Percentiles rank a stretch among this genome's conserved stretches.
Evolutionary conservation across 331 rosid genomes (phyloP).

Genomic region (Malus hybrid): DNA sequence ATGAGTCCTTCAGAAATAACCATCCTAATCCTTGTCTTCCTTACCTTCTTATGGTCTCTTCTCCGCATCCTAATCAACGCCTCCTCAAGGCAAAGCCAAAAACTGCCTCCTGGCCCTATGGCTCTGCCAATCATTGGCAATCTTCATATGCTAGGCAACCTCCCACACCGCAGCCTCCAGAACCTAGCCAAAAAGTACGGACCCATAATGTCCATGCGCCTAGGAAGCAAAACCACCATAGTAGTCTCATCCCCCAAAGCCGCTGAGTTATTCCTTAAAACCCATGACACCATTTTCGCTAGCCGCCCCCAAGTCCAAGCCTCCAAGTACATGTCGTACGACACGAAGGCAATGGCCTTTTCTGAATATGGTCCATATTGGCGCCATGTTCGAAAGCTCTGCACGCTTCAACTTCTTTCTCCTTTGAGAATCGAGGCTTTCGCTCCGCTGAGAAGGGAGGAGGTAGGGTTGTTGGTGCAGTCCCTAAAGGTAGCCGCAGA

Average conservation of each 20-base stretch:
- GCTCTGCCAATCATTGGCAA: slow-evolving; percentile 22
- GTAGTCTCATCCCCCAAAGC: slow-evolving; percentile 8
- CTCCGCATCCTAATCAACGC: background rate
- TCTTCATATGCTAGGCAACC: slow-evolving; percentile 22
- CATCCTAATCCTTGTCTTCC: background rate
- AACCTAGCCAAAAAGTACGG: slow-evolving; percentile 32
- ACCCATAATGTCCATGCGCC: slow-evolving; percentile 30
- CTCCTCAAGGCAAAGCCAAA: background rate
- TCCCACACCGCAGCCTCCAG: slow-evolving; percentile 18
- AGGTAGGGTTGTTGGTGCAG: background rate
- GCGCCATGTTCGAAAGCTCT: slow-evolving; percentile 1
- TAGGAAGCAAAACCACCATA: slow-evolving; percentile 20
- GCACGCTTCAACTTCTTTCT: background rate
- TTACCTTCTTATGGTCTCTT: background rate
- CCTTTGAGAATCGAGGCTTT: slow-evolving; percentile 14
- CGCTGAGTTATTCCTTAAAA: slow-evolving; percentile 7
- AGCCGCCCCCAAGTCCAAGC: slow-evolving; percentile 5
- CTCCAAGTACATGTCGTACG: slow-evolving; percentile 8
- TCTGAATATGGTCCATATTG: background rate
- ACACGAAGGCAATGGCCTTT: background rate
- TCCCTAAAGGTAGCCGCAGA: background rate
- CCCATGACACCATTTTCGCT: slow-evolving; percentile 2
- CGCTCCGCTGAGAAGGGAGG: slow-evolving; percentile 5
- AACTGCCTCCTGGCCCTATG: slow-evolving; percentile 36
- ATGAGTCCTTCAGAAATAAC: background rate